Percentiles rank a stretch among this genome's conserved stretches.
These are phyloP conservation scores for Pseudocercospora vitis DNA, from an alignment of 2,329 filamentous ascomycete species.

Conservation along the genomic window DNA sequence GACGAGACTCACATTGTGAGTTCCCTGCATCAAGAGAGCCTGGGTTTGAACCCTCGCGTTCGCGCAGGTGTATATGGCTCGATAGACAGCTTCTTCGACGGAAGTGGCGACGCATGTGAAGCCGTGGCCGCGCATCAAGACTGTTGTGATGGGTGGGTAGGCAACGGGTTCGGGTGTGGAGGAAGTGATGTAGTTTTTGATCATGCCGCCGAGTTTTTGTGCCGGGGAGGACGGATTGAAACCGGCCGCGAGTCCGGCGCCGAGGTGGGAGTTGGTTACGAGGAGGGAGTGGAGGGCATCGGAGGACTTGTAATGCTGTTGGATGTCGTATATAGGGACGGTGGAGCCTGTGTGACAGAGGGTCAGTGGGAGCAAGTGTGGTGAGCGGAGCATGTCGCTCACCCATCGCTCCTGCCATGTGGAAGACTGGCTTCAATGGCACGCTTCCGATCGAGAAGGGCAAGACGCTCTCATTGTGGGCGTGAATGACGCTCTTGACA, in stretches of 20 bases:
- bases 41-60: conserved; percentile 45
- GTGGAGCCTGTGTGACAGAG: conserved; percentile 18
- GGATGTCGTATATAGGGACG: conserved; percentile 39
- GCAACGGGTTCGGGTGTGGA: conserved; percentile 17
- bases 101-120: conserved; percentile 45
- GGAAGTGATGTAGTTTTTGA: conserved; percentile 36
- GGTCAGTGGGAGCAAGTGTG: background rate
- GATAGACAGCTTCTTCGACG: conserved; percentile 49
- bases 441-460: conserved; percentile 46
- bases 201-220: conserved; percentile 31
- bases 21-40: conserved; percentile 40
- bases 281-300: conserved; percentile 37
- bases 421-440: conserved; percentile 45
- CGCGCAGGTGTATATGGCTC: conserved; percentile 45
- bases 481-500: conserved; percentile 48
- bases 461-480: conserved; percentile 44
- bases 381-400: background rate
- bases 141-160: conserved; percentile 31
- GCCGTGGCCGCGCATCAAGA: conserved; percentile 47
- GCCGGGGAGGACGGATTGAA: conserved; percentile 33
- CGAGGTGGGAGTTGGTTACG: conserved; percentile 37
- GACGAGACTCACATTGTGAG: conserved; percentile 43
- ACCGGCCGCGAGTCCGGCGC: conserved; percentile 36
- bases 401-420: conserved; percentile 45
- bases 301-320: conserved; percentile 33